Conservation (phyloP, 352 stramenopile genomes). For the Globisporangium irregulare region DNA sequence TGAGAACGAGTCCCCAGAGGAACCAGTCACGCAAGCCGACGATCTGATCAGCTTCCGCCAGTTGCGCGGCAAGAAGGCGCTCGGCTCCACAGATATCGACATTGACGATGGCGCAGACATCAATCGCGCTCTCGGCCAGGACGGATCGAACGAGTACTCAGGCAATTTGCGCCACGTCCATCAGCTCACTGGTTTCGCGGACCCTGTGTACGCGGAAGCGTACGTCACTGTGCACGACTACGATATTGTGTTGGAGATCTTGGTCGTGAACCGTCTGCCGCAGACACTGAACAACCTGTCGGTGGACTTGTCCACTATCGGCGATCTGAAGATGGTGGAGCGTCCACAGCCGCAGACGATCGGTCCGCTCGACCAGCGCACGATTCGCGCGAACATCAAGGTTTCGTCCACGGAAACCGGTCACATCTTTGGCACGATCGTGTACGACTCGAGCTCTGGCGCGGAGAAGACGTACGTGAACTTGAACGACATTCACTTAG, state of each 20-base stretch:
- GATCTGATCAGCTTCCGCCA: conserved; percentile 98
- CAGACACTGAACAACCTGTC: conserved; percentile 98
- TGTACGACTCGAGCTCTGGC: conserved; percentile 95
- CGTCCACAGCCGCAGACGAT: conserved; percentile 97
- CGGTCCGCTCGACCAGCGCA: conserved; percentile 95
- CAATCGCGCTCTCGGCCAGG: conserved; percentile 90
- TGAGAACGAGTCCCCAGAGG: conserved; percentile 55
- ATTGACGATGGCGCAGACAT: conserved; percentile 98
- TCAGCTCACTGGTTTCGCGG: conserved; percentile 98
- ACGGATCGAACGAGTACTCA: conserved; percentile 82
- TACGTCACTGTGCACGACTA: conserved; percentile 99
- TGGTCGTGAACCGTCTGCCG: conserved; percentile 98
- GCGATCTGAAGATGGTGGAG: conserved; percentile 99
- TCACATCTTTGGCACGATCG: conserved; percentile 99
- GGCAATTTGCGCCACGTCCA: conserved; percentile 96
- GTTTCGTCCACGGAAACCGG: conserved; percentile 99
- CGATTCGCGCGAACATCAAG: conserved; percentile 99
- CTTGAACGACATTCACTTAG: conserved; percentile 99
- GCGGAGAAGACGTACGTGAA: conserved; percentile 99
- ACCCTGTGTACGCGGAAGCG: conserved; percentile 99
- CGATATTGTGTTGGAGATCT: conserved; percentile 99
- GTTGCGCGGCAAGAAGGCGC: conserved; percentile 90
- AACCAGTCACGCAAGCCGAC: conserved; percentile 82
- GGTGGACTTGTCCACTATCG: conserved; percentile 99
- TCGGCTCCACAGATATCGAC: conserved; percentile 94